Percentiles rank a stretch among this genome's conserved stretches.
These are phyloP conservation scores for Aspergillus japonicus DNA, from an alignment of 2,329 filamentous ascomycete genomes.

Conservation along the genomic window DNA sequence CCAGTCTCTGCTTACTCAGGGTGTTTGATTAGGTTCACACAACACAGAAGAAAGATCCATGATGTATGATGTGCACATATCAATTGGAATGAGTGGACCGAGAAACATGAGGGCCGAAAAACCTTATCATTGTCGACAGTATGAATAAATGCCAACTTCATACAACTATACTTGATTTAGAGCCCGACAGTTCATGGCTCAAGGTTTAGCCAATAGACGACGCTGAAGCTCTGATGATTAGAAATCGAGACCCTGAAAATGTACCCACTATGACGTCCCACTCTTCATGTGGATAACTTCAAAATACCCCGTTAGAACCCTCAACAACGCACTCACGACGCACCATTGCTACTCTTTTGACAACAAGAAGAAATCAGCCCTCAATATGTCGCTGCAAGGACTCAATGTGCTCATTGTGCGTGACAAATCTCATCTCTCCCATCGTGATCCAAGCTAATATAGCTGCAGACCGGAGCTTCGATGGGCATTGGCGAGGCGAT, in stretches of 20 bases:
- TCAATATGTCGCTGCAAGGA: constrained; percentile 6
- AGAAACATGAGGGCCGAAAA: not conserved
- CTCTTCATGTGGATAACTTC: not conserved
- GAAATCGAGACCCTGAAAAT: not conserved
- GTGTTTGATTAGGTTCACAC: too few relatives aligned
- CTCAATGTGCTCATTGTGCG: constrained; percentile 9
- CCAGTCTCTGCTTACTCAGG: too few relatives aligned
- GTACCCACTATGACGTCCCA: not conserved
- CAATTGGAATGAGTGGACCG: not conserved
- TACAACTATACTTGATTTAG: not conserved
- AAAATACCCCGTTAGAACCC: not conserved
- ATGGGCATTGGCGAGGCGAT: constrained; percentile 52
- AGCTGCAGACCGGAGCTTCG: constrained; percentile 39
- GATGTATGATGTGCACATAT: not conserved
- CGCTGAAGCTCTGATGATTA: not conserved
- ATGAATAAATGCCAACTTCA: not conserved
- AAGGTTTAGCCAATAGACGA: not conserved
- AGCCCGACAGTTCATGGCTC: not conserved
- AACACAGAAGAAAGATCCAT: not conserved
- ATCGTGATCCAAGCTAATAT: not conserved
- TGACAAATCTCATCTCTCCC: not conserved
- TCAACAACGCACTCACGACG: not conserved
- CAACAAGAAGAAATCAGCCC: too few relatives aligned
- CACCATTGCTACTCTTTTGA: not conserved
- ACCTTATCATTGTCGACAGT: not conserved